A percentile compares a stretch with the other conserved stretches of the same genome.
Conservation (phyloP, 371 early-diverging fungal species). For the Mucor saturninus region DNA sequence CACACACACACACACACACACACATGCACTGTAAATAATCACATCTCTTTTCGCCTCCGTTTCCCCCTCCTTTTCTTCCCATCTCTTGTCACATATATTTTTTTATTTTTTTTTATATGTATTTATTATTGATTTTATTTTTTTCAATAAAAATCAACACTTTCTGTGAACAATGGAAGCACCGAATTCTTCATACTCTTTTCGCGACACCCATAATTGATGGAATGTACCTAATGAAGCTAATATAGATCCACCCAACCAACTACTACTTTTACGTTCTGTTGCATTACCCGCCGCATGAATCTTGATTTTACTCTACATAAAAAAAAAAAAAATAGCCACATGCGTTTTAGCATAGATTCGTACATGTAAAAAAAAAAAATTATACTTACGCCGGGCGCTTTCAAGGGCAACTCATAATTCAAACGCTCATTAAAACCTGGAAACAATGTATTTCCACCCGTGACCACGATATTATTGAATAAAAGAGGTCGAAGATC, state of each 20-base stretch:
- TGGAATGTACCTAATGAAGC: constrained; percentile 96
- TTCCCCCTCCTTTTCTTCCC: background rate
- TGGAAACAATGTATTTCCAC: constrained; percentile 87
- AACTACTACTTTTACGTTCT: constrained; percentile 89
- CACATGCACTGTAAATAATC: background rate
- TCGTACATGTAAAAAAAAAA: background rate
- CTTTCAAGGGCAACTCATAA: constrained; percentile 68
- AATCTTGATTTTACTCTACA: constrained; percentile 77
- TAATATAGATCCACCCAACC: constrained; percentile 97
- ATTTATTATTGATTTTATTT: background rate
- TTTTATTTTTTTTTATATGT: background rate
- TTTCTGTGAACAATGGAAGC: constrained; percentile 84
- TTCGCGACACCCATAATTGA: constrained; percentile 92
- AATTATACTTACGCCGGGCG: constrained; percentile 68
- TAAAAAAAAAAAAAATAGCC: background rate
- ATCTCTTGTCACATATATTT: background rate
- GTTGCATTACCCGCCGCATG: constrained; percentile 75
- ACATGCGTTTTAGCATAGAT: no score
- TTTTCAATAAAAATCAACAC: constrained; percentile 53
- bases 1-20: no score
- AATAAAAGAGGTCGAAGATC: constrained; percentile 86
- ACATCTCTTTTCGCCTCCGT: no score
- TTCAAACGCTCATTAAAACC: constrained; percentile 89
- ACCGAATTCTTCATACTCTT: constrained; percentile 92
- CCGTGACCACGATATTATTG: constrained; percentile 84